phyloP scores from a whole-genome alignment of 2,329 filamentous ascomycete genomes.

The Stromatinia cepivora region DNA sequence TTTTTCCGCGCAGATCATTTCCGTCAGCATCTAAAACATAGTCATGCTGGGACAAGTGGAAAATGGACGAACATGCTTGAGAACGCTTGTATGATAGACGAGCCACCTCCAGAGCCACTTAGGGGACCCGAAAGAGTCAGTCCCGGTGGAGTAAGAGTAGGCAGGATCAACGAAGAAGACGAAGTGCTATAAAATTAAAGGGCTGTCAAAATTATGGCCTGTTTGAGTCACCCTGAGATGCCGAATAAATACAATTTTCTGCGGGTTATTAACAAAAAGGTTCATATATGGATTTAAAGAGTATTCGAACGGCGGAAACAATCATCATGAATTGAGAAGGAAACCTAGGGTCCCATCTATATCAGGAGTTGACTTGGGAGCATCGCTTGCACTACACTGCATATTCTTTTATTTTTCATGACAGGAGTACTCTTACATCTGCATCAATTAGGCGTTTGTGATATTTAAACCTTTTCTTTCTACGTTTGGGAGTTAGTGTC shows the following conservation, averaged over 20 bases:
- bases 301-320: not conserved
- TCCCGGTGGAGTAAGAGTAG: conserved; percentile 33
- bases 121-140: conserved; percentile 37
- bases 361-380: conserved; percentile 15
- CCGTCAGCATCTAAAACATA: conserved; percentile 96
- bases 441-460: conserved; percentile 12
- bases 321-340: conserved; percentile 12
- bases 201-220: not conserved
- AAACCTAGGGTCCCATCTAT: not conserved
- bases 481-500: conserved; percentile 3
- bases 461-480: not conserved
- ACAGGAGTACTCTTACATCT: not conserved
- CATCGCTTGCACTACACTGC: conserved; percentile 14
- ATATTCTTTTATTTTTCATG: not conserved
- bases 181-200: conserved; percentile 32
- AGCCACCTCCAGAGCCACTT: conserved; percentile 55
- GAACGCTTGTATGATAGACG: conserved; percentile 92
- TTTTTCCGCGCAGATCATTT: conserved; percentile 98
- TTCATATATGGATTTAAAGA: not conserved
- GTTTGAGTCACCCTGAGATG: not conserved
- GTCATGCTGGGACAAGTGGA: conserved; percentile 90
- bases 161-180: conserved; percentile 40
- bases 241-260: not conserved
- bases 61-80: conserved; percentile 99
- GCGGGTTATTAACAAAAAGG: not conserved